Conservation (phyloP, 495 filamentous ascomycete genomes). For the Pyrenula aspistea region DNA sequence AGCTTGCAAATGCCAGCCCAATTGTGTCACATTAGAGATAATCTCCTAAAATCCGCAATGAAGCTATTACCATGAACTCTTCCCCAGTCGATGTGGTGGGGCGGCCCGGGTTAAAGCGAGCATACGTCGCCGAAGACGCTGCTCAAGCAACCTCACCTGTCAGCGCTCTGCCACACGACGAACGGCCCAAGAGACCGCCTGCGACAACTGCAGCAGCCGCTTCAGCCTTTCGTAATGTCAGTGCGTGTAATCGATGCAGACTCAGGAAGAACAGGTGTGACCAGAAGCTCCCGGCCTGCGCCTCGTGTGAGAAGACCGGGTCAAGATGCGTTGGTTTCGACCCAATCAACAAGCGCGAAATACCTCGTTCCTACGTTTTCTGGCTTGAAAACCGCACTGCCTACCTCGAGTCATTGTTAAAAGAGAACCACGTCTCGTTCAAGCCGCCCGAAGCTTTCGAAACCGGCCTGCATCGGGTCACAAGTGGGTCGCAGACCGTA, state of each 20-base stretch:
- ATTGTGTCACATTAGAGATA: too few species aligned
- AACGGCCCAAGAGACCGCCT: slow-evolving; percentile 3
- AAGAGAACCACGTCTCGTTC: slow-evolving; percentile 56
- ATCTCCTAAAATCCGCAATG: too few species aligned
- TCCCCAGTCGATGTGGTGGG: not conserved
- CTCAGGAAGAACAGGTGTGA: slow-evolving; percentile 91
- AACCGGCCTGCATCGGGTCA: slow-evolving; percentile 43
- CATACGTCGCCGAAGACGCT: not conserved
- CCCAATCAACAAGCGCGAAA: slow-evolving; percentile 88
- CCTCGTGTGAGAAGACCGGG: slow-evolving; percentile 79
- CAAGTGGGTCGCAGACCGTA: slow-evolving; percentile 14
- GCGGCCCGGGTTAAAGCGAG: not conserved
- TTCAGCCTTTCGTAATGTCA: slow-evolving; percentile 81
- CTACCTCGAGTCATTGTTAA: slow-evolving; percentile 70
- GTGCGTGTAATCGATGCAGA: slow-evolving; percentile 86
- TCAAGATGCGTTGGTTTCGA: slow-evolving; percentile 91
- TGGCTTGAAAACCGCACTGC: slow-evolving; percentile 80
- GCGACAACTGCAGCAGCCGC: slow-evolving; percentile 20
- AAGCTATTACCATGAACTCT: not conserved
- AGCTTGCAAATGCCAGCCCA: too few species aligned
- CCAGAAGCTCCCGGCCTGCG: slow-evolving; percentile 79
- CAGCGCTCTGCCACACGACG: not conserved
- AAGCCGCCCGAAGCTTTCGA: slow-evolving; percentile 69
- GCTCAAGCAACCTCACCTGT: not conserved
- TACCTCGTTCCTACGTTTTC: slow-evolving; percentile 88